phyloP scores from a whole-genome alignment of 2,329 filamentous ascomycete species.

The Penicillium capsulatum region DNA sequence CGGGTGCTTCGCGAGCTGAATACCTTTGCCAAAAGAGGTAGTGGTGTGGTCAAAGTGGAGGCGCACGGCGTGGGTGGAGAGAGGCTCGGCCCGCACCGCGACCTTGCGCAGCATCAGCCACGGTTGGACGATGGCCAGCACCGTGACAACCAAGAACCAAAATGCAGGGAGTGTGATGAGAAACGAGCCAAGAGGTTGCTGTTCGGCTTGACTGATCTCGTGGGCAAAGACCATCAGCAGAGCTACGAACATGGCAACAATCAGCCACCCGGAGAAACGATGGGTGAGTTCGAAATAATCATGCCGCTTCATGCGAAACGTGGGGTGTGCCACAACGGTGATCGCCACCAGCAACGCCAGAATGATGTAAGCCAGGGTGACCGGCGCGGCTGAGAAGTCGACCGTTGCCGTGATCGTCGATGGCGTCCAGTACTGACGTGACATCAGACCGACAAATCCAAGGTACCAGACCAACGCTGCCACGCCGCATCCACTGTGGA shows the following conservation, averaged over 20 bases:
- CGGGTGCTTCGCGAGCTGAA: slow-evolving; percentile 60
- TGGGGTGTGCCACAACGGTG: slow-evolving; percentile 60
- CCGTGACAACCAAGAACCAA: slow-evolving; percentile 65
- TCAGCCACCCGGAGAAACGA: slow-evolving; percentile 68
- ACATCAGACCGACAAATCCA: slow-evolving; percentile 36
- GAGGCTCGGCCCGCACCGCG: slow-evolving; percentile 59
- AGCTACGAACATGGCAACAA: slow-evolving; percentile 62
- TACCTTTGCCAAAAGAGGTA: slow-evolving; percentile 54
- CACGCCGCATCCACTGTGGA: slow-evolving; percentile 51
- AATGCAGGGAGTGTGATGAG: slow-evolving; percentile 52
- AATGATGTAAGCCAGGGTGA: slow-evolving; percentile 56
- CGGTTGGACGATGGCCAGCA: slow-evolving; percentile 63
- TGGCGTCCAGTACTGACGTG: slow-evolving; percentile 31
- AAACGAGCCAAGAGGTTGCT: slow-evolving; percentile 35
- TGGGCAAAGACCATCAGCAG: slow-evolving; percentile 56
- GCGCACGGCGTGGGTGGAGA: slow-evolving; percentile 68
- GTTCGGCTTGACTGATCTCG: slow-evolving; percentile 34
- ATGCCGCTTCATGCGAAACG: slow-evolving; percentile 59
- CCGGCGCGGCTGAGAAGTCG: slow-evolving; percentile 37
- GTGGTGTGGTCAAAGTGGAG: slow-evolving; percentile 65
- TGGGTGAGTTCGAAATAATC: slow-evolving; percentile 68
- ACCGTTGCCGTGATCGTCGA: slow-evolving; percentile 9
- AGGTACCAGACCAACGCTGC: slow-evolving; percentile 48
- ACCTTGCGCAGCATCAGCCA: slow-evolving; percentile 70
- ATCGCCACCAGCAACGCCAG: slow-evolving; percentile 57